Base-by-base conservation (phyloP, 2,329 filamentous ascomycete species). In the Ophiostoma sp. region DNA sequence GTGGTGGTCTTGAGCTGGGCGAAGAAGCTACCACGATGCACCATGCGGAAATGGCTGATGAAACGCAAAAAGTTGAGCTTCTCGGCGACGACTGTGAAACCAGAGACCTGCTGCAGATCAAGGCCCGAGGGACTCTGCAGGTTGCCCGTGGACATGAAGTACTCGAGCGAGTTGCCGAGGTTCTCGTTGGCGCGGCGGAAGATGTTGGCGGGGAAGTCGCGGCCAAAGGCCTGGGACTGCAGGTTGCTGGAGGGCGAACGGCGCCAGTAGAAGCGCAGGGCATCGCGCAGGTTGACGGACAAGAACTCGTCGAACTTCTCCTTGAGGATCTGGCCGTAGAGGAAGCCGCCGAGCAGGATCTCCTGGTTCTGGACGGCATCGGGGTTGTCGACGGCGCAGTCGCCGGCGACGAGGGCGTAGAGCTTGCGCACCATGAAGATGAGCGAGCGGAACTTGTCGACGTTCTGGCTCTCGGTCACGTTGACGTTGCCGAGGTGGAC, bases 1-100 rank as follows among this genome's bases (percentile, higher is more conserved):
- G 95, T 95, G 0, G 95, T 99, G 0, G 95, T 99, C 80, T 97
- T 98, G 72, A 99, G 81, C 77, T 98, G 92, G 3, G 95, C 95
- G 78, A 99, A 99, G 85, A 99, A 99, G 76, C 92, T 95, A 83
- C 95, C 95, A 87, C 95, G 88, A 81, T 99, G 95, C 69, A 99
- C 92, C 93, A 97, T 97, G 73, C 95, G 90, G 70, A 99, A 99
- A 79, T 99, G 95, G 78, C 92, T 95, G 81, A 99, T 96, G 81
- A 98, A 99, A 75, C 95, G 92, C 75, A 96, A 87, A 77, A 98
- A 99, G 81, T 99, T 99, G 77, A 99, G 94, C 84, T 98, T 98
- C 77, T 99, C 95, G 2, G 95, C 95, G 66, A 98, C 93, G 66
- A 99, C 93, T 0, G 92, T 96, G 78, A 96, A 99, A 71, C 95